A percentile compares a stretch with the other conserved stretches of the same genome.
These are phyloP conservation scores for Populus hybrid DNA, from an alignment of 441 rosid genomes.

Conservation along the genomic window DNA sequence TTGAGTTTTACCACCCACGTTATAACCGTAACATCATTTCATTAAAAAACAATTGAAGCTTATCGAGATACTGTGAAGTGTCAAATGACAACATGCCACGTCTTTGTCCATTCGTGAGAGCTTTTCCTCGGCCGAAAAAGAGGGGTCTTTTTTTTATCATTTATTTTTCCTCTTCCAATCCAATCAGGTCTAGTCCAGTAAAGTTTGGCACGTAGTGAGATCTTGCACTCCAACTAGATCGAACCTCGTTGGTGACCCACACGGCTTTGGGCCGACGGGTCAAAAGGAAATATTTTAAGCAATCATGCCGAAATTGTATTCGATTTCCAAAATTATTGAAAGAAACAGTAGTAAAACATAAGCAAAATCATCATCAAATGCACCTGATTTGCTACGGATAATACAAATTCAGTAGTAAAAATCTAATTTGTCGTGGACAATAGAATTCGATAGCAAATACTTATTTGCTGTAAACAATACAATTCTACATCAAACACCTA, in stretches of 20 bases:
- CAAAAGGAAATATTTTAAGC: not conserved
- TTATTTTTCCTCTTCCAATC: no score
- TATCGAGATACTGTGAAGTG: not conserved
- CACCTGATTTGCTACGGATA: no score
- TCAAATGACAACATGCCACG: no score
- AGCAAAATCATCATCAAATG: not conserved
- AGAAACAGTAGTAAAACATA: not conserved
- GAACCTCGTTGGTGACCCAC: not conserved
- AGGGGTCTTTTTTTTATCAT: no score
- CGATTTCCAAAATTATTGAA: not conserved
- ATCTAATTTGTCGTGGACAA: rapidly evolving
- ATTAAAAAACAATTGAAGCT: not conserved
- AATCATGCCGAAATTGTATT: not conserved
- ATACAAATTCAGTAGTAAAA: no score
- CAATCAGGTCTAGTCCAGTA: no score
- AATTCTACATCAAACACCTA: no score
- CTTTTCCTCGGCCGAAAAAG: no score
- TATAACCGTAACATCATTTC: not conserved
- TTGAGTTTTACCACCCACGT: not conserved
- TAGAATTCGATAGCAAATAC: no score
- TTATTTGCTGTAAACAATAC: no score
- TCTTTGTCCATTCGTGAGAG: no score
- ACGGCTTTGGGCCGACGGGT: not conserved
- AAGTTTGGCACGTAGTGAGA: not conserved
- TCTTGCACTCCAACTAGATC: not conserved